Evolutionary conservation across 176 grass and related monocot genomes (phyloP).

Genomic region (Puya raimondii): DNA sequence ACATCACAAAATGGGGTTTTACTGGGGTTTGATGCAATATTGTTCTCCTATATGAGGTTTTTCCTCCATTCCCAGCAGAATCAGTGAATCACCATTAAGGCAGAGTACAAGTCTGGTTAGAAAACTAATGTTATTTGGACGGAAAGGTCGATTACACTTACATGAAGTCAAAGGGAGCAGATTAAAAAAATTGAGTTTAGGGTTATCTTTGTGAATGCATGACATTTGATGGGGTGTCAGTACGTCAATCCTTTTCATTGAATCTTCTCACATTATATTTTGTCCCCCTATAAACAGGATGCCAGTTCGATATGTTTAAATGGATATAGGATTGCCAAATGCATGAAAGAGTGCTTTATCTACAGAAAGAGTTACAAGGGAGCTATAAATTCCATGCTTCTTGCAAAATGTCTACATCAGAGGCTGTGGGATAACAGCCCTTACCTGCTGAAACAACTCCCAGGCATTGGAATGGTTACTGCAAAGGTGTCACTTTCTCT

Average conservation of each 20-base stretch:
- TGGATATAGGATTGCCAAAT: slow-evolving; percentile 86
- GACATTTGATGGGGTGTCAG: neutral
- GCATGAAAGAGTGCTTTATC: slow-evolving; percentile 88
- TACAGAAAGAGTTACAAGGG: slow-evolving; percentile 82
- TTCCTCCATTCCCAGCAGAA: too few relatives aligned
- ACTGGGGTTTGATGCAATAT: too few relatives aligned
- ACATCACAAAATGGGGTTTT: too few relatives aligned
- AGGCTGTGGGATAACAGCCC: slow-evolving; percentile 81
- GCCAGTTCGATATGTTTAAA: slow-evolving; percentile 71
- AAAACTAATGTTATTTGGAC: neutral
- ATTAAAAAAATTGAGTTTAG: too few relatives aligned
- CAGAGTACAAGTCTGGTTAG: too few relatives aligned
- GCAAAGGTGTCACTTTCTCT: slow-evolving; percentile 50
- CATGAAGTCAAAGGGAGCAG: too few relatives aligned
- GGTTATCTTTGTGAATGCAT: neutral
- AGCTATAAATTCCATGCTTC: slow-evolving; percentile 59
- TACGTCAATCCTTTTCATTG: neutral
- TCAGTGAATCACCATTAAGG: too few relatives aligned
- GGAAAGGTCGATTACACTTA: too few relatives aligned
- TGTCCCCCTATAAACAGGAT: slow-evolving; percentile 39
- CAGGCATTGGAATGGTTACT: slow-evolving; percentile 94
- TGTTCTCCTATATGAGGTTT: too few relatives aligned
- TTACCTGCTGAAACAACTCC: slow-evolving; percentile 80
- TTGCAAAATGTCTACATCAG: slow-evolving; percentile 74
- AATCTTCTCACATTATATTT: neutral